These are phyloP conservation scores for Otatea glauca DNA, from an alignment of 176 grass and related monocot genomes.

Conservation along the genomic window DNA sequence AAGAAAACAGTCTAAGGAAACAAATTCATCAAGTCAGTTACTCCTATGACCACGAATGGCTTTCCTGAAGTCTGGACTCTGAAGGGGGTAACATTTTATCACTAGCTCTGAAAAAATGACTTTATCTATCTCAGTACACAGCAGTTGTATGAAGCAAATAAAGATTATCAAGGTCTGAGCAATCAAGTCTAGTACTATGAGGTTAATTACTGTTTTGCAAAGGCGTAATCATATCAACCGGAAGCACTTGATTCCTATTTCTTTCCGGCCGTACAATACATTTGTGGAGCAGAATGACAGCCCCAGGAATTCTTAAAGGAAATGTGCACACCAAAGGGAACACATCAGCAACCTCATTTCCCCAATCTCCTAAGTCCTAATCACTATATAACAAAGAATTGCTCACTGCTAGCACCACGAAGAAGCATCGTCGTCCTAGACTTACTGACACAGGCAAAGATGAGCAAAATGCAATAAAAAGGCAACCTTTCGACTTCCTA, in stretches of 20 bases:
- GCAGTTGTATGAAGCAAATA: constrained; percentile 22
- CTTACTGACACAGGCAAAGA: not conserved
- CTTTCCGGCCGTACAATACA: not conserved
- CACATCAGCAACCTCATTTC: not conserved
- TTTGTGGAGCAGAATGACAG: not conserved
- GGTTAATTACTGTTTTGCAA: not conserved
- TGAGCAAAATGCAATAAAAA: not conserved
- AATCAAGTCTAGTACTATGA: not conserved
- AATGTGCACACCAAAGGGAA: not conserved
- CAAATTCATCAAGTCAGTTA: not conserved
- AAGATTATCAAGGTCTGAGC: not conserved
- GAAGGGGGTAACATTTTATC: constrained; percentile 26
- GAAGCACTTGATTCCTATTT: not conserved
- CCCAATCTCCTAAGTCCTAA: not conserved
- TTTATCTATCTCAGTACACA: not conserved
- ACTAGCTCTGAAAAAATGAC: not conserved
- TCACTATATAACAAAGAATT: not conserved
- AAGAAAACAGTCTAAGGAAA: constrained; percentile 8
- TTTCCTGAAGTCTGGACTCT: not conserved
- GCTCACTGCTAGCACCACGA: not conserved
- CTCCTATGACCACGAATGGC: not conserved
- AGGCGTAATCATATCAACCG: not conserved
- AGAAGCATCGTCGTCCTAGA: not conserved
- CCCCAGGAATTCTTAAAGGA: not conserved
- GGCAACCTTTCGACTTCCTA: not conserved